phyloP scores from a whole-genome alignment of 306 rosid species.

The Acacia crassicarpa region DNA sequence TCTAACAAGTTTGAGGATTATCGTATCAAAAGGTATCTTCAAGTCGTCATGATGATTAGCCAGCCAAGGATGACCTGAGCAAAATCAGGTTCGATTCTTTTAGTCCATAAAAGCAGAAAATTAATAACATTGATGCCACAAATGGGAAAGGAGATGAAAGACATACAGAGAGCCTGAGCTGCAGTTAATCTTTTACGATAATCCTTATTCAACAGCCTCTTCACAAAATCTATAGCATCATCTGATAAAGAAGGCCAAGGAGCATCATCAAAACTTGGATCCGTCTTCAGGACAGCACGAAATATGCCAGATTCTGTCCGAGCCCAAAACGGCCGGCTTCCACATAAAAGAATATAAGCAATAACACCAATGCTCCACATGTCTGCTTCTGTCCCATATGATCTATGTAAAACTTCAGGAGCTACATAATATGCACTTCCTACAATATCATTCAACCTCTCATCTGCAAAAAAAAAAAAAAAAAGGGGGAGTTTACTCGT shows the following conservation, averaged over 20 bases:
- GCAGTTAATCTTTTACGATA: slow-evolving; percentile 77
- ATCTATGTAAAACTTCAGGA: slow-evolving; percentile 90
- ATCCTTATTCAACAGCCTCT: slow-evolving; percentile 72
- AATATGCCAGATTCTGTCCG: slow-evolving; percentile 84
- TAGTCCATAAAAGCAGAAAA: neutral
- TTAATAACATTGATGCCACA: slow-evolving; percentile 2
- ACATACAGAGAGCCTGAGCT: slow-evolving; percentile 68
- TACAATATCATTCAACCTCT: slow-evolving; percentile 82
- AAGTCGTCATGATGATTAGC: slow-evolving; percentile 48
- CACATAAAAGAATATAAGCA: slow-evolving; percentile 85
- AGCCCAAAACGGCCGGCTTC: slow-evolving; percentile 91
- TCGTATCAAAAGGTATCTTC: slow-evolving; percentile 70
- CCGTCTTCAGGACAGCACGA: slow-evolving; percentile 79
- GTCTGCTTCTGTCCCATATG: slow-evolving; percentile 84
- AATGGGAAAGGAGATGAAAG: slow-evolving; percentile 24
- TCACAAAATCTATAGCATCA: slow-evolving; percentile 79
- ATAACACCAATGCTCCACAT: slow-evolving; percentile 94
- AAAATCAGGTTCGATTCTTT: slow-evolving; percentile 15
- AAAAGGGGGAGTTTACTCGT: neutral
- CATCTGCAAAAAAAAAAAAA: slow-evolving; percentile 49
- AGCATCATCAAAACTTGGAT: slow-evolving; percentile 80
- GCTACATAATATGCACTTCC: slow-evolving; percentile 92
- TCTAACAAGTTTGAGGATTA: slow-evolving; percentile 65
- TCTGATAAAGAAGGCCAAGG: slow-evolving; percentile 86
- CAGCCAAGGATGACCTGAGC: slow-evolving; percentile 83